Percentiles rank a stretch among this genome's conserved stretches.
These are phyloP conservation scores for Sanghuangporus sanghuang DNA, from an alignment of 1,284 basidiomycete species.

Conservation along the genomic window DNA sequence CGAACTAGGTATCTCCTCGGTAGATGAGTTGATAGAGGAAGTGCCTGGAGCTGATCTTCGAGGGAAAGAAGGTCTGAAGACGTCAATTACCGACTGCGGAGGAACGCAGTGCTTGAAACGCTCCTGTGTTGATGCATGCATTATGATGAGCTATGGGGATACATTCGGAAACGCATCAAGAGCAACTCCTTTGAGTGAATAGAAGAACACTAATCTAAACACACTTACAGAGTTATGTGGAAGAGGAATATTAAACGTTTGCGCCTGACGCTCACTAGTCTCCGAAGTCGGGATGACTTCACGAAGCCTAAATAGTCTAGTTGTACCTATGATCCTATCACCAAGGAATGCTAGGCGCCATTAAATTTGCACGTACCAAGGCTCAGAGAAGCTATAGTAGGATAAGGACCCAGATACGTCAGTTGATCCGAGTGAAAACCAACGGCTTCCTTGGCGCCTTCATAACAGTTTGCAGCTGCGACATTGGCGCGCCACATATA, in stretches of 20 bases:
- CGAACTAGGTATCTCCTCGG: slow-evolving; percentile 33
- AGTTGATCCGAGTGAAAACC: slow-evolving; percentile 80
- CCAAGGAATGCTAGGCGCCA: slow-evolving; percentile 8
- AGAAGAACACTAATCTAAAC: not conserved
- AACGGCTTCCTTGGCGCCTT: slow-evolving; percentile 79
- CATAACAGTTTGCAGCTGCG: slow-evolving; percentile 88
- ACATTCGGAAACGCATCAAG: not conserved
- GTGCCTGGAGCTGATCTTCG: slow-evolving; percentile 26
- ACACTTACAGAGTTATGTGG: slow-evolving; percentile 75
- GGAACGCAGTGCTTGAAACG: slow-evolving; percentile 82
- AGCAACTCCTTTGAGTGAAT: not conserved
- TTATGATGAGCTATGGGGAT: slow-evolving; percentile 66
- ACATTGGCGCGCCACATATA: slow-evolving; percentile 82
- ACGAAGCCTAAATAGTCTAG: slow-evolving; percentile 71
- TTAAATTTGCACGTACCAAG: slow-evolving; percentile 50
- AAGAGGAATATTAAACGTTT: slow-evolving; percentile 82
- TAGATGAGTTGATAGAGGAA: slow-evolving; percentile 16
- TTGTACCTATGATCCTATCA: slow-evolving; percentile 45
- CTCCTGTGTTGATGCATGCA: slow-evolving; percentile 91
- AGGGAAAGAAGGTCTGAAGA: slow-evolving; percentile 64
- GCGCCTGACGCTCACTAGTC: slow-evolving; percentile 45
- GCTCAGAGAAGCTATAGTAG: slow-evolving; percentile 89
- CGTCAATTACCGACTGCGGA: slow-evolving; percentile 69
- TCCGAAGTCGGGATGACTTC: slow-evolving; percentile 65
- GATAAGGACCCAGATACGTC: slow-evolving; percentile 84